phyloP scores from a whole-genome alignment of 352 stramenopile species.

The Globisporangium echinulatum region DNA sequence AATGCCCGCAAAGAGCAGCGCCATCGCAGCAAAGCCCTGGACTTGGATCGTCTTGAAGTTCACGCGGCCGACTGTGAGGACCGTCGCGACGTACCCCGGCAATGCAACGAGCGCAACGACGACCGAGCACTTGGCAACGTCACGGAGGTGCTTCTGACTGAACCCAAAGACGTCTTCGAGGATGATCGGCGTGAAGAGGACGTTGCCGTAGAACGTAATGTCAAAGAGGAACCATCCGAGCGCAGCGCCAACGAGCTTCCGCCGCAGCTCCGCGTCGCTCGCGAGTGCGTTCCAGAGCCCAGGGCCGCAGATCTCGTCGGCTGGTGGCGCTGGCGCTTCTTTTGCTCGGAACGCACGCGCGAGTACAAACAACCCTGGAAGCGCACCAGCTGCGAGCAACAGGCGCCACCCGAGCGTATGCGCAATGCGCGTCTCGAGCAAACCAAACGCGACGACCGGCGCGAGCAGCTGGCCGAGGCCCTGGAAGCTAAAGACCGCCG shows the following conservation, averaged over 20 bases:
- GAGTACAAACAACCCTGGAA: slow-evolving; percentile 9
- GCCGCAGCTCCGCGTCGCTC: slow-evolving; percentile 25
- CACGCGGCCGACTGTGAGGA: slow-evolving; percentile 54
- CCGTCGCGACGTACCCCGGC: slow-evolving; percentile 61
- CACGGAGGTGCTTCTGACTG: slow-evolving; percentile 43
- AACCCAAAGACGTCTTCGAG: slow-evolving; percentile 62
- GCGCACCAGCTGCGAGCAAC: slow-evolving; percentile 3
- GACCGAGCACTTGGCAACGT: slow-evolving; percentile 59
- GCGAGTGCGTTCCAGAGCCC: slow-evolving; percentile 15
- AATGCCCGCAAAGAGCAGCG: slow-evolving; percentile 53
- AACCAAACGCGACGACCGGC: slow-evolving; percentile 4
- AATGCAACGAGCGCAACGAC: slow-evolving; percentile 66
- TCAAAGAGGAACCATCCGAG: slow-evolving; percentile 91
- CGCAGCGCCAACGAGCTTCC: slow-evolving; percentile 71
- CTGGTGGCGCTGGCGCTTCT: slow-evolving; percentile 35
- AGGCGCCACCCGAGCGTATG: slow-evolving; percentile 9
- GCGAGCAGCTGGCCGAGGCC: slow-evolving; percentile 9
- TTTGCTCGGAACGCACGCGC: slow-evolving; percentile 38
- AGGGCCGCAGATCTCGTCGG: slow-evolving; percentile 21
- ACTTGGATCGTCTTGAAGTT: slow-evolving; percentile 81
- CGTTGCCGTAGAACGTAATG: slow-evolving; percentile 87
- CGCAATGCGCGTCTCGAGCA: slow-evolving; percentile 8
- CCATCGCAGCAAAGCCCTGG: slow-evolving; percentile 67
- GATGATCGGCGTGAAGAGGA: slow-evolving; percentile 85
- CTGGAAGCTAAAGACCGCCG: slow-evolving; percentile 15